Base-by-base conservation (phyloP, 2,329 filamentous ascomycete species). In the Verticillium alfalfae region DNA sequence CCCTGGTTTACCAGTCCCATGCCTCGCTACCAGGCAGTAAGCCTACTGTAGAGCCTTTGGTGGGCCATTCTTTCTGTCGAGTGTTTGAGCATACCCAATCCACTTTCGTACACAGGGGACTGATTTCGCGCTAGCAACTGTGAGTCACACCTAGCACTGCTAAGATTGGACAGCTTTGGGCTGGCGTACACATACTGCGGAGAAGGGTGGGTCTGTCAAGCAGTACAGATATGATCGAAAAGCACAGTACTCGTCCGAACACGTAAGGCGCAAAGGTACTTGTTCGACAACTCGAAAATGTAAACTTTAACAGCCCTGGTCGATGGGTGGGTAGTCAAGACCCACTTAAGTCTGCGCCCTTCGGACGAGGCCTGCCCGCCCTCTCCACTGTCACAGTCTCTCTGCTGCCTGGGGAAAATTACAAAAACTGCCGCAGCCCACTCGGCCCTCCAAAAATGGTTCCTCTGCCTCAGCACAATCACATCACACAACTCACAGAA, bases 391-490 rank as follows among this genome's bases (percentile, higher is more conserved):
- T 49, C n/a, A 9, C 45, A 22, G 45, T 22, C 18, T 49, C 22
- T 38, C 18, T 45, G 39, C 18, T 45, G 57, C 38, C 57, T 45
- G 13, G 57, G 18, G 5, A 18, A 41, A 58, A 58, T 22, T 59
- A 59, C 45, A 59, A 59, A 59, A 59, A 54, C 34, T 34, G 31
- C 31, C 8, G 41, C 67, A 69, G 22, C 68, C 68, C 69, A 69
- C 67, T 68, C 62, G 56, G 65, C 63, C 67, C 62, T 64, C 64
- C 61, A 65, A 61, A 69, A 63, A 67, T 70, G 67, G 70, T 67
- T 74, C 69, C 70, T 70, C 71, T 68, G 72, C 70, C 70, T 68
- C 69, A 69, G 68, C 71, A 74, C 71, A 70, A 70, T 62, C 65
- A 66, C 60, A 63, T 65, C 65, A 62, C 70, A 63, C 10, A 66